A percentile compares a stretch with the other conserved stretches of the same genome.
Conservation (phyloP, 2,329 filamentous ascomycete species). For the Penicillium psychrosexuale region DNA sequence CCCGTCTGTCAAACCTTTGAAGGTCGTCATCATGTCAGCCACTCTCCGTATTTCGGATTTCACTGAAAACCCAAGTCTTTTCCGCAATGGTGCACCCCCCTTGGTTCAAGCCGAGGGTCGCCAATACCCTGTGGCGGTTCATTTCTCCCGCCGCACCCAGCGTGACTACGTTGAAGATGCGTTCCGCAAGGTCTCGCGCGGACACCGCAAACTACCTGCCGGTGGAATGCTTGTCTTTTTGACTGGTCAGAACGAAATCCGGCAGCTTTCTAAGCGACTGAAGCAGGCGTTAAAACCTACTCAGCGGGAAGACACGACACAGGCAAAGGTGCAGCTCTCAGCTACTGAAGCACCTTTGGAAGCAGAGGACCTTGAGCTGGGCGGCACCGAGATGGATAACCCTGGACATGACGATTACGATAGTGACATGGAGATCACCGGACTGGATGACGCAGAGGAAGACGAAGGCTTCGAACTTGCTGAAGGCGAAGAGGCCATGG, state of each 20-base stretch:
- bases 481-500: constrained; percentile 53
- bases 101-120: constrained; percentile 87
- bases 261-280: constrained; percentile 73
- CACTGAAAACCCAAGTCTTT: constrained; percentile 76
- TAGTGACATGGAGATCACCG: constrained; percentile 60
- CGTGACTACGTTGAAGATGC: constrained; percentile 89
- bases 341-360: constrained; percentile 76
- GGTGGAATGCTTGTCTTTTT: constrained; percentile 92
- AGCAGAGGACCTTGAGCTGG: constrained; percentile 82
- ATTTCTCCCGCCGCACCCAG: constrained; percentile 80
- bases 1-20: constrained; percentile 69
- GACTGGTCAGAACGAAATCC: constrained; percentile 90
- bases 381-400: constrained; percentile 52
- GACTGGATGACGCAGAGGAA: constrained; percentile 57
- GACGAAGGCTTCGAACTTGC: constrained; percentile 65
- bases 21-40: constrained; percentile 97
- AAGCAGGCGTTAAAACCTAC: constrained; percentile 64
- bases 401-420: constrained; percentile 50
- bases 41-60: constrained; percentile 89
- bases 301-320: constrained; percentile 49
- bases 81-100: constrained; percentile 69
- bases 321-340: constrained; percentile 69
- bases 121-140: constrained; percentile 83
- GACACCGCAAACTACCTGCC: constrained; percentile 83
- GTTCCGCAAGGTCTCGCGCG: constrained; percentile 79